Percentiles rank a stretch among this genome's conserved stretches.
phyloP scores from a whole-genome alignment of 495 filamentous ascomycete species.

The Parachaetomium inaequale region DNA sequence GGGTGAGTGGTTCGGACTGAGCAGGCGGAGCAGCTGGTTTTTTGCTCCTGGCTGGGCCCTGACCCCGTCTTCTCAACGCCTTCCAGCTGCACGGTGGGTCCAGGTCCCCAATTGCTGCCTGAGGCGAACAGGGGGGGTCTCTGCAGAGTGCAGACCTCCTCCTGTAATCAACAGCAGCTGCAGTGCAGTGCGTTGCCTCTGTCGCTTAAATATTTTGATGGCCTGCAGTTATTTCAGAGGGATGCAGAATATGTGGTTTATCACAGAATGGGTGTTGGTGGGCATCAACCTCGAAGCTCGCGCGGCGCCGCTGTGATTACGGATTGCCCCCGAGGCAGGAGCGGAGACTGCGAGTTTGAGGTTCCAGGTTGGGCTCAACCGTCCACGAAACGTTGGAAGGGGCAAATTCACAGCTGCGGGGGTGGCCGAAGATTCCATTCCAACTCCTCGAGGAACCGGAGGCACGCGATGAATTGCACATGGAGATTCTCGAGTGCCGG shows the following conservation, averaged over 20 bases:
- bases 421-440: neutral
- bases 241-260: neutral
- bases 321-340: neutral
- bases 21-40: constrained; percentile 26
- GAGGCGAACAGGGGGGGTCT: constrained; percentile 9
- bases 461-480: neutral
- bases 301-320: neutral
- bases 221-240: neutral
- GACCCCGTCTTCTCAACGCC: constrained; percentile 23
- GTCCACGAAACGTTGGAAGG: constrained; percentile 9
- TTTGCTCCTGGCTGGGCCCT: constrained; percentile 4
- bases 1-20: constrained; percentile 26
- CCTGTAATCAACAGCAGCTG: too few species aligned
- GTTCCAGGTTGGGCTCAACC: constrained; percentile 8
- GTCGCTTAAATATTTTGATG: too few species aligned
- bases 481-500: too few species aligned
- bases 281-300: neutral
- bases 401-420: constrained; percentile 19
- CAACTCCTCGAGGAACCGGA: neutral
- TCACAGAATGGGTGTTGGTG: too few species aligned
- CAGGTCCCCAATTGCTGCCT: constrained; percentile 11
- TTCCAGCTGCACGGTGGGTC: constrained; percentile 14
- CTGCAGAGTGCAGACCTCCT: too few species aligned
- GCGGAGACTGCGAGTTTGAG: constrained; percentile 10
- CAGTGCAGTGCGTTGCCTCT: too few species aligned